Percentiles rank a stretch among this genome's conserved stretches.
These are phyloP conservation scores for Corymbia calophylla DNA, from an alignment of 441 rosid genomes.

Conservation along the genomic window DNA sequence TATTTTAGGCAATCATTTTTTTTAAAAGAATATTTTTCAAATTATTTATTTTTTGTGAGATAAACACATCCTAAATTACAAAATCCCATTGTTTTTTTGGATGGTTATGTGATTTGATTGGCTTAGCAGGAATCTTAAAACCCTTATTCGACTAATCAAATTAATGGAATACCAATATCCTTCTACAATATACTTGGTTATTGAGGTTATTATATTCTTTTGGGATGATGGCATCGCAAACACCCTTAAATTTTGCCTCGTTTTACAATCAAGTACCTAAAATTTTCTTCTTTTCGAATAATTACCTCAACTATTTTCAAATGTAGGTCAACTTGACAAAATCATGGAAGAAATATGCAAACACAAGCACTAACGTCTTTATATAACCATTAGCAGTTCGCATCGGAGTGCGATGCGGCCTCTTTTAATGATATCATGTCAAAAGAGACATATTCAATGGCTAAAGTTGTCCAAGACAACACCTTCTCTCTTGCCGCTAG, in stretches of 20 bases:
- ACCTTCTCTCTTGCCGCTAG: background rate
- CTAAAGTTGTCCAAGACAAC: background rate
- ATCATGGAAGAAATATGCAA: accelerated
- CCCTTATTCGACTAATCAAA: background rate
- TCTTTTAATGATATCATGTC: background rate
- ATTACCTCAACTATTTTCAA: background rate
- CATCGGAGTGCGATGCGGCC: accelerated
- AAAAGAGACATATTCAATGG: background rate
- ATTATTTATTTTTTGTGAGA: background rate
- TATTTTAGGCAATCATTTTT: background rate
- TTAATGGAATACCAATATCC: background rate
- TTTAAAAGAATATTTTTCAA: background rate
- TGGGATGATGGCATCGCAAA: background rate
- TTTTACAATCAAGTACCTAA: background rate
- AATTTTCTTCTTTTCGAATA: background rate
- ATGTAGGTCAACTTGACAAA: background rate
- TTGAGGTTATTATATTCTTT: background rate
- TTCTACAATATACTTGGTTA: background rate
- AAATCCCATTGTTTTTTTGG: background rate
- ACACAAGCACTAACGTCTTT: background rate
- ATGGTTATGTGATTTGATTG: background rate
- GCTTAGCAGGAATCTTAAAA: background rate
- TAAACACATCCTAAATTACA: background rate
- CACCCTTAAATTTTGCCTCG: background rate
- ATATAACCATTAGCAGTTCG: accelerated